These are phyloP conservation scores for Gossypium trilobum DNA, from an alignment of 441 rosid species.

Conservation along the genomic window DNA sequence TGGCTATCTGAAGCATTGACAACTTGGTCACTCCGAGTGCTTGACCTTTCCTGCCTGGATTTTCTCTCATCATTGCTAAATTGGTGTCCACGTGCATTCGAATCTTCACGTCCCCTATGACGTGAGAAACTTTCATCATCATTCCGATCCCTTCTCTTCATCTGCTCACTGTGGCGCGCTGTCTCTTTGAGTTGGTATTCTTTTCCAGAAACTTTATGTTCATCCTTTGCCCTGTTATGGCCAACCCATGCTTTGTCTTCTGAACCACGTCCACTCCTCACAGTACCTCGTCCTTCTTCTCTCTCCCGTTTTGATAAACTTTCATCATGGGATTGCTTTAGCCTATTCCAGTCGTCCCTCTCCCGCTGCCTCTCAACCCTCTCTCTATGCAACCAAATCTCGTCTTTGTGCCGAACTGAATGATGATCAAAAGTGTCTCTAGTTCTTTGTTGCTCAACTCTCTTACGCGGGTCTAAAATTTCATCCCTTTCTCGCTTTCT, in stretches of 20 bases:
- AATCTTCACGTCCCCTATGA: conserved; percentile 57
- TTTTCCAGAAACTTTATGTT: conserved; percentile 52
- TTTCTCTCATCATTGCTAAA: conserved; percentile 50
- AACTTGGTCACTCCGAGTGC: conserved; percentile 45
- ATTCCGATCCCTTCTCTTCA: conserved; percentile 57
- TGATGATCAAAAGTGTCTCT: conserved; percentile 67
- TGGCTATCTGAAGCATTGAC: conserved; percentile 48
- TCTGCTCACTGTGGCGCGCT: conserved; percentile 51
- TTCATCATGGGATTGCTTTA: conserved; percentile 53
- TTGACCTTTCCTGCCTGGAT: conserved; percentile 66
- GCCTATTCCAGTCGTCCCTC: conserved; percentile 57
- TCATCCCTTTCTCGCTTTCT: conserved; percentile 79
- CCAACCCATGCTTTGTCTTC: conserved; percentile 67
- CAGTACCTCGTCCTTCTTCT: conserved; percentile 46
- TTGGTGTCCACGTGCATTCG: conserved; percentile 46
- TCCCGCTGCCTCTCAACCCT: conserved; percentile 68
- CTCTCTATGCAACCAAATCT: conserved; percentile 59
- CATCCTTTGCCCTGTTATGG: conserved; percentile 53
- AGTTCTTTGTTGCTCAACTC: conserved; percentile 69
- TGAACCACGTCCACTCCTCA: conserved; percentile 50
- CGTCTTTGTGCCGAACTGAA: conserved; percentile 73
- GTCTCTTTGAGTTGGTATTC: conserved; percentile 62
- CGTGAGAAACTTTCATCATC: conserved; percentile 59
- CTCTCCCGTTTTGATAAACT: conserved; percentile 53
- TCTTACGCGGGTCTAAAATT: conserved; percentile 52